Evolutionary conservation across 1,284 basidiomycete genomes (phyloP).

Genomic region (Gymnopus androsaceus): DNA sequence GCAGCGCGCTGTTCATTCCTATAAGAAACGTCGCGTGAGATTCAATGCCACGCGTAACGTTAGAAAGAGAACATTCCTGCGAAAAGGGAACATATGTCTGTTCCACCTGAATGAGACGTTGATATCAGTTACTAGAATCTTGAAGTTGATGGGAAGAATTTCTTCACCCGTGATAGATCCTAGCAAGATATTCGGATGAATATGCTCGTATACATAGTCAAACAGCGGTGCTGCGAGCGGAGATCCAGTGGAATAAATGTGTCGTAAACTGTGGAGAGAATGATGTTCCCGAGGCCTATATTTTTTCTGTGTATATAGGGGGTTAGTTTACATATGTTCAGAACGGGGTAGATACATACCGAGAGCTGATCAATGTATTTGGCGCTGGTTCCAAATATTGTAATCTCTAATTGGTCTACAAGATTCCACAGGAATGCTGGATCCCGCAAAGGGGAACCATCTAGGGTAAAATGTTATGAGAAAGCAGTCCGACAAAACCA

Average conservation of each 20-base stretch:
- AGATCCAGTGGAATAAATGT: conserved; percentile 85
- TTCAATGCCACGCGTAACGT: neutral
- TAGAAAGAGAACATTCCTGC: conserved; percentile 46
- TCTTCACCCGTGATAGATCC: conserved; percentile 78
- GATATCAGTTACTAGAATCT: conserved; percentile 5
- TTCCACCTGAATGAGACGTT: conserved; percentile 55
- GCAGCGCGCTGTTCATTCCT: conserved; percentile 69
- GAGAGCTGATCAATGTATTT: conserved; percentile 81
- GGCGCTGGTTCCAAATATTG: conserved; percentile 82
- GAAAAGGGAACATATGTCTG: conserved; percentile 88
- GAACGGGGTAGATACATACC: conserved; percentile 36
- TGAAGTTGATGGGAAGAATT: conserved; percentile 6
- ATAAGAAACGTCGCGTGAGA: neutral
- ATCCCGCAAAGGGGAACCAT: conserved; percentile 81
- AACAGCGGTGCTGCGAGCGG: conserved; percentile 77
- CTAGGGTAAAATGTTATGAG: conserved; percentile 81
- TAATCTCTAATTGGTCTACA: conserved; percentile 73
- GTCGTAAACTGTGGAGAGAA: conserved; percentile 58
- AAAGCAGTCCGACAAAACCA: neutral
- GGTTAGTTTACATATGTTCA: neutral
- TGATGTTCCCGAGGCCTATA: conserved; percentile 72
- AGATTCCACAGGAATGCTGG: conserved; percentile 74
- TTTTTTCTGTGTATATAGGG: conserved; percentile 49
- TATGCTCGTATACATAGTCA: conserved; percentile 76
- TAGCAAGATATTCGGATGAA: conserved; percentile 68